These are phyloP conservation scores for Aspergillus hortae DNA, from an alignment of 2,329 filamentous ascomycete genomes.

Conservation along the genomic window DNA sequence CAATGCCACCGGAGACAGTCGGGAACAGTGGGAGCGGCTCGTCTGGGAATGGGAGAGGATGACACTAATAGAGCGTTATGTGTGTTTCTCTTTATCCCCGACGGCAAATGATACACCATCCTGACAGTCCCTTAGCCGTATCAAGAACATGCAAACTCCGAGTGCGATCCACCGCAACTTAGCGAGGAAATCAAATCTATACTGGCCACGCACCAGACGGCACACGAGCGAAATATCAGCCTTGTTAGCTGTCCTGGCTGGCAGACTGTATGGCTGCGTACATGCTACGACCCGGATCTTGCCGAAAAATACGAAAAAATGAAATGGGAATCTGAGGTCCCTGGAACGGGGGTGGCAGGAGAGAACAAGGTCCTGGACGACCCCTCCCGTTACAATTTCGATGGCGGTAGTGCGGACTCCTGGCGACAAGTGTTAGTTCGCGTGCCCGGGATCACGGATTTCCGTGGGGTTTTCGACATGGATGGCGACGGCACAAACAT, in stretches of 20 bases:
- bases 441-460: not conserved
- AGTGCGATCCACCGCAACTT: not conserved
- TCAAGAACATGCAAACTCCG: not conserved
- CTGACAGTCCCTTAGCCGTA: not conserved
- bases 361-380: not conserved
- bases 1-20: not conserved
- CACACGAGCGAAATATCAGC: slow-evolving; percentile 1
- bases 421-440: not conserved
- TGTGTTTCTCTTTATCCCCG: too few relatives aligned
- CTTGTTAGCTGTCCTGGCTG: not conserved
- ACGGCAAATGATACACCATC: too few relatives aligned
- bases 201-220: not conserved
- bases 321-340: not conserved
- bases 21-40: slow-evolving; percentile 3
- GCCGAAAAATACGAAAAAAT: not conserved
- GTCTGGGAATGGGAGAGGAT: slow-evolving; percentile 4
- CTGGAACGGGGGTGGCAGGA: not conserved
- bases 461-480: not conserved
- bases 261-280: slow-evolving; percentile 5
- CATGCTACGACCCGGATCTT: slow-evolving; percentile 1
- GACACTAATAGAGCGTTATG: not conserved
- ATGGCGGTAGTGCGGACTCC: not conserved
- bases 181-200: not conserved
- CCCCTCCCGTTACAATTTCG: not conserved
- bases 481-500: not conserved